Evolutionary conservation across 805 yeast species (phyloP).

Genomic region (Cyberlindnera misumaiensis): DNA sequence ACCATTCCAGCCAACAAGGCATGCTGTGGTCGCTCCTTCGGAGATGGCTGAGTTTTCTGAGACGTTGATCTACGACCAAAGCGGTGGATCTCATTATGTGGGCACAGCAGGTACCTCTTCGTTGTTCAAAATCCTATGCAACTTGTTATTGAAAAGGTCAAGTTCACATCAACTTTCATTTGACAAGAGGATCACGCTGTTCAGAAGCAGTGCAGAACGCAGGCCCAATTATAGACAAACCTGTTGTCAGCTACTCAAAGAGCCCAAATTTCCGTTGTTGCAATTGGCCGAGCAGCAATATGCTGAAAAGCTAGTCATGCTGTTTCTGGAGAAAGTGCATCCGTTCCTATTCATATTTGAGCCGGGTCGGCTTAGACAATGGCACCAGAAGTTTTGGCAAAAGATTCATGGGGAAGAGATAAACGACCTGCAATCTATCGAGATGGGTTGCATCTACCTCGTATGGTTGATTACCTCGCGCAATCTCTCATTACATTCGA

Average conservation of each 20-base stretch:
- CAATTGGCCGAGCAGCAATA: slow-evolving; percentile 25
- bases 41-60: slow-evolving; percentile 10
- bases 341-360: slow-evolving; percentile 38
- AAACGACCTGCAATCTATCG: slow-evolving; percentile 10
- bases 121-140: slow-evolving; percentile 35
- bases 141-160: slow-evolving; percentile 28
- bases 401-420: neutral
- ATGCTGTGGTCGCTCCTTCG: neutral
- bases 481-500: neutral
- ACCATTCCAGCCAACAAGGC: slow-evolving; percentile 19
- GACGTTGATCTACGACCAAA: slow-evolving; percentile 35
- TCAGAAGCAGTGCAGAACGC: slow-evolving; percentile 11
- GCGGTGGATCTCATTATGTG: slow-evolving; percentile 41
- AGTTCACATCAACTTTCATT: slow-evolving; percentile 33
- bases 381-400: slow-evolving; percentile 34
- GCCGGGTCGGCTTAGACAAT: slow-evolving; percentile 25
- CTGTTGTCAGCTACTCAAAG: slow-evolving; percentile 8
- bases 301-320: slow-evolving; percentile 30
- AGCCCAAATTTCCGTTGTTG: slow-evolving; percentile 32
- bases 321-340: slow-evolving; percentile 37
- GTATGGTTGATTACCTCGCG: slow-evolving; percentile 31
- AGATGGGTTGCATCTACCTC: slow-evolving; percentile 39
- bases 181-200: slow-evolving; percentile 23
- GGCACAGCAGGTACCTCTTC: slow-evolving; percentile 42
- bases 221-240: slow-evolving; percentile 9